phyloP scores from a whole-genome alignment of 225 moss, liverwort and hornwort species.

The Thuidium tamariscinum region DNA sequence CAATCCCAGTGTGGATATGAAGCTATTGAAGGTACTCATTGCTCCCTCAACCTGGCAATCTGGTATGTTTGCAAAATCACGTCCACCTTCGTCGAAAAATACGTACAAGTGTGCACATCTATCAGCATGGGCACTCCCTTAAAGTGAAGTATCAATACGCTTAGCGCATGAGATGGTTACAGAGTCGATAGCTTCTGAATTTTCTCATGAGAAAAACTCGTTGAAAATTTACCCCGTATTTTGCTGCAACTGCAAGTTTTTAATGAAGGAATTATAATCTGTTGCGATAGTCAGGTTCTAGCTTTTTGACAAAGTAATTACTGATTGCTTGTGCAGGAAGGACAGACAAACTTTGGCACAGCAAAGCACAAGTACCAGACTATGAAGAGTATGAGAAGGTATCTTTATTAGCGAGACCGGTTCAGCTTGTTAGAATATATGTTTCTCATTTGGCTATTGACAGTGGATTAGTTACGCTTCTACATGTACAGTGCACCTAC shows the following conservation, averaged over 20 bases:
- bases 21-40: conserved; percentile 7
- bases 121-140: neutral
- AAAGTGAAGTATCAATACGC: neutral
- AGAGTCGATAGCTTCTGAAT: neutral
- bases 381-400: conserved; percentile 8
- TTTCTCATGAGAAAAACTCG: neutral
- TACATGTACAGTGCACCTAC: neutral
- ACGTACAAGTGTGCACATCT: neutral
- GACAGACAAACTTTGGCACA: neutral
- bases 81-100: neutral
- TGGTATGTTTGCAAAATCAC: neutral
- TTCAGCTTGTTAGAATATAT: neutral
- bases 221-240: neutral
- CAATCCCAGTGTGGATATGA: conserved; percentile 1
- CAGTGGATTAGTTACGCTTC: neutral
- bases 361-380: neutral
- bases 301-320: neutral
- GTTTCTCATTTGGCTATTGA: neutral
- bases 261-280: neutral
- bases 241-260: neutral
- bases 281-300: neutral
- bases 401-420: neutral
- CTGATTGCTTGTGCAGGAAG: conserved; percentile 2
- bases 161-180: neutral
- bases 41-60: neutral